Conservation (phyloP, 2,329 filamentous ascomycete genomes). For the Metarhizium brunneum region DNA sequence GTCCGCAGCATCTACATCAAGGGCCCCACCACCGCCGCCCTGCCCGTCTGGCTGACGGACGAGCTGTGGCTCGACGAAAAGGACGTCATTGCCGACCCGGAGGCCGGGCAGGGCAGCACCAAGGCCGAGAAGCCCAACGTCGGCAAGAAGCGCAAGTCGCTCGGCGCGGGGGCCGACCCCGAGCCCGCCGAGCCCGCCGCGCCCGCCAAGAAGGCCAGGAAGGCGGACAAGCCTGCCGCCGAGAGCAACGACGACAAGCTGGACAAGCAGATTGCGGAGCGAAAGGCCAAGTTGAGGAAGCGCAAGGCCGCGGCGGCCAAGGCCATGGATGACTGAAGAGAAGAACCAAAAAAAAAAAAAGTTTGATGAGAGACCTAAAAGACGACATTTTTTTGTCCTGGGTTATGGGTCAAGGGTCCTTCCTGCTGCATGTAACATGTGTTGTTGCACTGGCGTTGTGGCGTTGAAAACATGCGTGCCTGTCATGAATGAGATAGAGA, state of each 20-base stretch:
- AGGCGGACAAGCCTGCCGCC: conserved; percentile 22
- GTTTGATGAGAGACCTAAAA: conserved; percentile 1
- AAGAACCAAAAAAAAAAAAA: background rate
- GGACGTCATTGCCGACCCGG: conserved; percentile 58
- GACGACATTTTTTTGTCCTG: background rate
- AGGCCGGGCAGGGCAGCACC: conserved; percentile 33
- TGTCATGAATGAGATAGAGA: conserved; percentile 1
- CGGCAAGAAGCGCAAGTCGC: conserved; percentile 55
- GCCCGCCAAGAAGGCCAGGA: conserved; percentile 29
- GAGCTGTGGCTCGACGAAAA: conserved; percentile 81
- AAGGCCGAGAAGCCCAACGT: conserved; percentile 46
- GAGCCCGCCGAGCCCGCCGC: conserved; percentile 35
- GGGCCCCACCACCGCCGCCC: conserved; percentile 73
- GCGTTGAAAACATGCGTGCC: conserved; percentile 16
- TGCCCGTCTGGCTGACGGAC: conserved; percentile 91
- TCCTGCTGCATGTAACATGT: conserved; percentile 8
- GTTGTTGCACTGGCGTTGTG: conserved; percentile 21
- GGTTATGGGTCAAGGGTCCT: conserved; percentile 1
- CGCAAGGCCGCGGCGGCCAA: conserved; percentile 49
- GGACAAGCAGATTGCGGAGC: conserved; percentile 49
- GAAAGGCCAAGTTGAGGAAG: conserved; percentile 48
- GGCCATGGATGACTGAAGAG: conserved; percentile 33
- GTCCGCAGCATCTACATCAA: conserved; percentile 83
- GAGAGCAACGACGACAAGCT: conserved; percentile 43
- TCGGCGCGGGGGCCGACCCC: conserved; percentile 26